These are phyloP conservation scores for Annulohypoxylon stygium DNA, from an alignment of 495 filamentous ascomycete genomes.

Conservation along the genomic window DNA sequence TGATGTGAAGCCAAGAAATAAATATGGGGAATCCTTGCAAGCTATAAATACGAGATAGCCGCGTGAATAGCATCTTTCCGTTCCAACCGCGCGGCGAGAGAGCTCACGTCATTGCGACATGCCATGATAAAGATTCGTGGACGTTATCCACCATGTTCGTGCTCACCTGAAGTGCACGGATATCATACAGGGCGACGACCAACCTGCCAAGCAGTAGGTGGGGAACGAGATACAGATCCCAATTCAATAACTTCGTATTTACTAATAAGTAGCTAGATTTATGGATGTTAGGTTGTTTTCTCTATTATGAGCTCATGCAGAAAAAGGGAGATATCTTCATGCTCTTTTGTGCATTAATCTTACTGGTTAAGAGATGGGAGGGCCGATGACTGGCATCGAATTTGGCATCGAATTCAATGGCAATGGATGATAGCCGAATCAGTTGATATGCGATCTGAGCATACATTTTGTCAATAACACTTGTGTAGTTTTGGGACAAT, in stretches of 20 bases:
- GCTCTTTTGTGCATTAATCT: no score
- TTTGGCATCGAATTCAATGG: background rate
- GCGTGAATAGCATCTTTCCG: background rate
- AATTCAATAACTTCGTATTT: background rate
- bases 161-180: background rate
- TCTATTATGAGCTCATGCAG: no score
- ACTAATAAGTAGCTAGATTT: background rate
- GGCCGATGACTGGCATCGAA: no score
- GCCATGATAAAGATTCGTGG: background rate
- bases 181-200: background rate
- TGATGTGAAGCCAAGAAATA: constrained; percentile 11
- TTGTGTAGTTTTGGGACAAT: background rate
- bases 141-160: background rate
- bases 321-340: no score
- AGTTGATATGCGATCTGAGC: background rate
- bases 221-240: background rate
- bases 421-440: background rate
- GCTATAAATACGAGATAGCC: constrained; percentile 10
- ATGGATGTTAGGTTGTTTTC: no score
- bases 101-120: background rate
- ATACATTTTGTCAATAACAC: background rate
- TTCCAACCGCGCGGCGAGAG: background rate
- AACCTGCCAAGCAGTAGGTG: no score
- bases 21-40: constrained; percentile 32
- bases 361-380: no score